These are phyloP conservation scores for Corchorus capsularis DNA, from an alignment of 345 rosid genomes.

Conservation along the genomic window DNA sequence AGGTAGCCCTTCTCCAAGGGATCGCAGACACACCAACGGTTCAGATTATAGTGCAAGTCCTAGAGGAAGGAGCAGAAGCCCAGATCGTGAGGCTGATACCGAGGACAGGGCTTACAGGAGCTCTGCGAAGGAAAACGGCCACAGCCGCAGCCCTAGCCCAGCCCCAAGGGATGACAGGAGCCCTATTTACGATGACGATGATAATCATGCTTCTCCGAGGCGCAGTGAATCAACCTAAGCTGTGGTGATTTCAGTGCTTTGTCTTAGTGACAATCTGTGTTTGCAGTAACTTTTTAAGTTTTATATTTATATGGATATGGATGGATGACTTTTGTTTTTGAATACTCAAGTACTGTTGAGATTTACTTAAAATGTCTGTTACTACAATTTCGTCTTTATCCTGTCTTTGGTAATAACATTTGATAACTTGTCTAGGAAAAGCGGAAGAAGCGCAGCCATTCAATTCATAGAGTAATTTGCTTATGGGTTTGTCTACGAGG, in stretches of 20 bases:
- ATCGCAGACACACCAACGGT: slow-evolving; percentile 39
- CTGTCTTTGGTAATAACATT: not conserved
- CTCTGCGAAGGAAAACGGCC: slow-evolving; percentile 58
- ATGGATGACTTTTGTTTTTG: not conserved
- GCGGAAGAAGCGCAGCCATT: too few relatives aligned
- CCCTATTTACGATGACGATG: slow-evolving; percentile 26
- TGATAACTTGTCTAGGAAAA: not conserved
- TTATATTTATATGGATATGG: not conserved
- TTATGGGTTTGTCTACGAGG: too few relatives aligned
- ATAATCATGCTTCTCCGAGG: slow-evolving; percentile 23
- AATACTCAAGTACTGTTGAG: not conserved
- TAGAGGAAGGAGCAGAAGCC: slow-evolving; percentile 53
- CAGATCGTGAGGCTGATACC: slow-evolving; percentile 38
- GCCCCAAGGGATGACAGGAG: slow-evolving; percentile 24
- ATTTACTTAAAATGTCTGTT: not conserved
- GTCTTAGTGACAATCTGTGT: not conserved
- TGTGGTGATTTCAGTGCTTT: not conserved
- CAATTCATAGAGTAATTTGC: too few relatives aligned
- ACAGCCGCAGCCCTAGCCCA: slow-evolving; percentile 49
- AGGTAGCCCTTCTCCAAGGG: slow-evolving; percentile 42
- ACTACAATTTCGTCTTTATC: not conserved
- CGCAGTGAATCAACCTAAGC: slow-evolving; percentile 23
- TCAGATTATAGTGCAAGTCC: slow-evolving; percentile 50
- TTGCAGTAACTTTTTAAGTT: slow-evolving; percentile 5
- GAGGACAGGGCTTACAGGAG: slow-evolving; percentile 42